Base-by-base conservation (phyloP, 2,329 filamentous ascomycete species). In the Nakataea oryzae region DNA sequence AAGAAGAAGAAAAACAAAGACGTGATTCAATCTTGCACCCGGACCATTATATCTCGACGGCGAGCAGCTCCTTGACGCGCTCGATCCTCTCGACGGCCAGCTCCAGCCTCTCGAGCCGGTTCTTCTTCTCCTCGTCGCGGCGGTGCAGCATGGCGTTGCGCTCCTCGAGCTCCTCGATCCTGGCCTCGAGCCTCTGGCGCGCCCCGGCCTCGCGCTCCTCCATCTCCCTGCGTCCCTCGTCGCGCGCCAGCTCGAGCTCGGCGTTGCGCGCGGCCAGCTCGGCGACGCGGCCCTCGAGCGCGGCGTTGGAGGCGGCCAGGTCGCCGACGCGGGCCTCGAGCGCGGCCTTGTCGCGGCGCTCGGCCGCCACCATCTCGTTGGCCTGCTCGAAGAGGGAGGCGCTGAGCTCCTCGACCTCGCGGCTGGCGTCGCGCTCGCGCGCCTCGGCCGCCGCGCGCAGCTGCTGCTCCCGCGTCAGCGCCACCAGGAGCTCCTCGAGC, bases 291-390 rank as follows among this genome's bases (percentile, higher is more conserved):
- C 88, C 85, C 56, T 91, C 88, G 28, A 95, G 79, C 69, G 8
- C 41, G 59, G 72, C 74, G 63, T 93, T 90, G 64, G 89, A 78
- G 67, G 79, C 76, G 75, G 93, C 89, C 27, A 95, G 74, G 68
- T 86, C 78, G 63, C 78, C 81, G 9, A 95, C 81, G 54, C 88
- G 78, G 71, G 88, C 85, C 60, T 92, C 88, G 28, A 95, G 79
- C 69, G 81, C 83, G 7, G 88, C 88, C 63, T 89, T 78, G 41
- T 87, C 88, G 62, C 85, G 81, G 56, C 90, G 78, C 78, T 95
- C 90, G 24, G 82, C 79, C 2, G 90, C 89, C 26, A 95, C 90
- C 90, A 95, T 95, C 75, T 92, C 86, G 72, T 95, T 95, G 60
- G 90, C 90, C 76, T 93, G 87, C 75, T 90, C 86, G 72, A 95